Conservation (phyloP, 306 rosid genomes). For the Cajanus cajan region DNA sequence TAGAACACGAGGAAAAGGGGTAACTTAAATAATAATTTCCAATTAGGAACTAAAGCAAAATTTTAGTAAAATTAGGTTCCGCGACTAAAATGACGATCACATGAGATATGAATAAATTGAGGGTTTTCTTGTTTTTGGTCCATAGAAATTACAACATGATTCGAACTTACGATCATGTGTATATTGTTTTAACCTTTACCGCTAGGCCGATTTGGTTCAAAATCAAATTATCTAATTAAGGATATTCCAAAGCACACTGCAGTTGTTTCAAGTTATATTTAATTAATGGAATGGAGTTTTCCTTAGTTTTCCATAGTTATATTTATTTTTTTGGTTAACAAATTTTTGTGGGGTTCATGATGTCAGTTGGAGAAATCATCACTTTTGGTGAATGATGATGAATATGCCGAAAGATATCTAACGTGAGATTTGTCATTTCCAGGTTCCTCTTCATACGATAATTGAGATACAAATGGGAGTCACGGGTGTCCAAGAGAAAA, state of each 20-base stretch:
- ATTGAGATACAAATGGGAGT: conserved; percentile 99
- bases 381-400: conserved; percentile 7
- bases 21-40: neutral
- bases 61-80: neutral
- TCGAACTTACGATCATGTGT: too few relatives aligned
- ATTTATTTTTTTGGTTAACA: neutral
- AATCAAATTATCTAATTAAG: too few relatives aligned
- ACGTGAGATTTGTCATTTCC: conserved; percentile 33
- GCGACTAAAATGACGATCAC: too few relatives aligned
- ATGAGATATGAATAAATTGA: too few relatives aligned
- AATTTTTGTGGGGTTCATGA: neutral
- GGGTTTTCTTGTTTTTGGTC: too few relatives aligned
- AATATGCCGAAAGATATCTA: conserved; percentile 6
- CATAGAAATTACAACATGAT: too few relatives aligned
- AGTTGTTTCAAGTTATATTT: neutral
- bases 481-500: conserved; percentile 92
- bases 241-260: neutral
- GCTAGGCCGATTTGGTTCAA: too few relatives aligned
- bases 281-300: neutral
- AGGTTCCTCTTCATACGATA: conserved; percentile 97
- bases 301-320: neutral
- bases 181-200: too few relatives aligned
- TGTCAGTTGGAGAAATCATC: neutral
- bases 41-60: neutral
- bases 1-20: neutral